Base-by-base conservation (phyloP, 2,329 filamentous ascomycete genomes). In the Epichloe glyceriae region DNA sequence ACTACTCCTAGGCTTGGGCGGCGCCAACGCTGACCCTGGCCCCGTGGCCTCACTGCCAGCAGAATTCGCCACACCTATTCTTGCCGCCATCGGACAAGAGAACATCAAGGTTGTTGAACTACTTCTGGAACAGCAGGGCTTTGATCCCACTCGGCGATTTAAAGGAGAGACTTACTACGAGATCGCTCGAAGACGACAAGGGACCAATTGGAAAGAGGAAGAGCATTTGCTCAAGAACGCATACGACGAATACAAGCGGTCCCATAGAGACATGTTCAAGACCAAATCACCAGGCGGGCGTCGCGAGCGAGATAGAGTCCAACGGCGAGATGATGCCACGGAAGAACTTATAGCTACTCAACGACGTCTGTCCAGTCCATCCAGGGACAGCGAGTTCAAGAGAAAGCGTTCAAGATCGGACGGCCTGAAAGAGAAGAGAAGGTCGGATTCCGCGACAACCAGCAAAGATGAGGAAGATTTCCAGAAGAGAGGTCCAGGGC, bases 171-270 rank as follows among this genome's bases (percentile, higher is more conserved):
- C 86, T 0, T 98, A 97, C 65, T 86, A 82, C 60, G 89, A 98
- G 56, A 82, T 97, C 54, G 88, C 93, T 2, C 80, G 85, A 58
- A 82, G 88, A 46, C 82, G 88, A 40, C 82, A 83, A 57, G 91
- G 93, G 0, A 87, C 90, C 7, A 85, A 88, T 53, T 96, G 90
- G 88, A 84, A 91, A 63, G 83, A 91, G 54, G 93, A 98, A 64
- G 83, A 86, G 56, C 79, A 88, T 42, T 72, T 94, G 50, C 67
- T 98, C 46, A 90, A 90, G 64, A 76, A 82, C 39, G 80, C 85
- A 3, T 89, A 82, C 56, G 83, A 89, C 52, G 76, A 78, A 33
- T 80, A 78, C 57, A 78, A 74, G 56, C 78, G 76, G 50, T 65
- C 64, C 2, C 71, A 75, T 47, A 78, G 75, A 55, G 71, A 73